Evolutionary conservation across 2,329 filamentous ascomycete species (phyloP), one percentile per base, ranked within the genome.

Genomic region (Pseudogymnoascus sp.): DNA sequence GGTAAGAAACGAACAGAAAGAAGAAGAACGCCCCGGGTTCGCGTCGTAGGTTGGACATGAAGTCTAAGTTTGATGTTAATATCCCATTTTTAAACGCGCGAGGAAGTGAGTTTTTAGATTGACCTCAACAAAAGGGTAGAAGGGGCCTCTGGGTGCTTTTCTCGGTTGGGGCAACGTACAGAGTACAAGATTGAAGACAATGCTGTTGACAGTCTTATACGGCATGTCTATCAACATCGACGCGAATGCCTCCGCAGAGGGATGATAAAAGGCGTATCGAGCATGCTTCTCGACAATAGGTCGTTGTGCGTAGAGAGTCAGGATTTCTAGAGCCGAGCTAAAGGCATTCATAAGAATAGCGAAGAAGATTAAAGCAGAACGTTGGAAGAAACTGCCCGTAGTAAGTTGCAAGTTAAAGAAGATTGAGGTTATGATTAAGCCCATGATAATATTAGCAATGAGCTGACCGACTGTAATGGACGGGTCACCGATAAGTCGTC

Each of bases 201-300:
- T 81, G 1, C 84, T 77, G 70, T 92, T 92, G 16, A 75, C 23
- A 8, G 95, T 75, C 75, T 93, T 96, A 75, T 91, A 91, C 0
- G 91, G 91, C 76, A 95, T 77, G 68, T 96, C 92, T 66, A 84
- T 88, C 37, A 96, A 75, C 88, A 95, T 93, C 11, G 89, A 93
- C 0, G 91, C 85, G 59, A 93, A 81, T 14, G 91, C 90, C 79
- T 96, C 91, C 9, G 91, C 89, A 9, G 88, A 91, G 0, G 92
- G 90, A 69, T 96, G 91, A 69, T 96, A 96, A 14, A 96, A 80
- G 16, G 91, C 91, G 72, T 96, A 96, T 62, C 89, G 86, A 63
- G 82, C 78, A 69, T 96, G 92, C 73, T 96, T 96, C 72, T 96
- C 91, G 65, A 96, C 90, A 69, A 96, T 95, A 1, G 89, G 88